Evolutionary conservation across 495 filamentous ascomycete species (phyloP).

Genomic region (Extremus antarcticus): DNA sequence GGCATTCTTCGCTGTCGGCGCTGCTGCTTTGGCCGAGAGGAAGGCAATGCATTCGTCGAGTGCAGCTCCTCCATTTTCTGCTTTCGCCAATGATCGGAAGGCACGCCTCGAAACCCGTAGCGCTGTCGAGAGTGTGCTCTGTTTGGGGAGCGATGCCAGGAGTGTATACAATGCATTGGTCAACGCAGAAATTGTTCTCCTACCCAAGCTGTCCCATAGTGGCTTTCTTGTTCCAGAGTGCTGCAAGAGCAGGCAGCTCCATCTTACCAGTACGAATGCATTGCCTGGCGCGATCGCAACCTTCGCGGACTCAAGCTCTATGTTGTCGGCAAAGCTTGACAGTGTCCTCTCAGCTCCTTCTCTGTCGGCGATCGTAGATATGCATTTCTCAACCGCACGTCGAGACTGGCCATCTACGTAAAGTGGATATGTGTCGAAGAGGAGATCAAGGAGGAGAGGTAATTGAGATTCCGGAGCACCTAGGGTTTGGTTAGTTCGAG

Average conservation of each 20-base stretch:
- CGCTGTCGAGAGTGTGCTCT: constrained; percentile 52
- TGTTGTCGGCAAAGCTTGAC: constrained; percentile 45
- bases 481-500: neutral
- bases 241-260: constrained; percentile 68
- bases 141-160: constrained; percentile 48
- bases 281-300: constrained; percentile 60
- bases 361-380: constrained; percentile 49
- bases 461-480: constrained; percentile 13
- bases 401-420: constrained; percentile 80
- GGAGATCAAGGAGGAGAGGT: constrained; percentile 46
- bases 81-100: constrained; percentile 45
- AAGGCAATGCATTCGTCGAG: constrained; percentile 52
- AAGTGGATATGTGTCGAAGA: constrained; percentile 77
- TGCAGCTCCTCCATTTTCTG: constrained; percentile 42
- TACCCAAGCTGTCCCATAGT: constrained; percentile 54
- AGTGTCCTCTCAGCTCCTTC: constrained; percentile 43
- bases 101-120: constrained; percentile 51
- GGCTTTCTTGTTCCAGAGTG: constrained; percentile 39
- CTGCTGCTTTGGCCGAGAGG: constrained; percentile 54
- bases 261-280: constrained; percentile 83
- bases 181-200: constrained; percentile 49
- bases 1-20: constrained; percentile 57
- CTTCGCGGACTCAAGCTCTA: constrained; percentile 58
- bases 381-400: constrained; percentile 64
- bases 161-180: constrained; percentile 69